Evolutionary conservation across 306 rosid species (phyloP), one percentile per base, ranked within the genome.

Genomic region (Aeschynomene evenia): DNA sequence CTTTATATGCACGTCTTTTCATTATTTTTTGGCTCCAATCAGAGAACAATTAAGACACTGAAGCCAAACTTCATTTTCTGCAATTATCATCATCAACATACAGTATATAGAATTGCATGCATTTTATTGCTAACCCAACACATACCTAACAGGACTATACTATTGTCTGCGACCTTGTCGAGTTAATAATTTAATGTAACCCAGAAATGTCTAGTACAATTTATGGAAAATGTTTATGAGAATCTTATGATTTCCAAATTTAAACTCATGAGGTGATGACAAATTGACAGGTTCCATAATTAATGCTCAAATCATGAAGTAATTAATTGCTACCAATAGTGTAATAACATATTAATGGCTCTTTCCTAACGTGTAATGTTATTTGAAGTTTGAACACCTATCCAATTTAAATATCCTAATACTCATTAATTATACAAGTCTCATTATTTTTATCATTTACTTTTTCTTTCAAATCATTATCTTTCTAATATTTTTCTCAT

Each of bases 41-140:
- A 53, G 3, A 53, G 15, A 22, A 13, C 7, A 53, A 22, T 53
- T 22, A 18, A 12, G 9, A 22, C 60, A 24, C 13, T 11, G 14
- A 52, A 52, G 58, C 58, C 31, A 52, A 12, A 52, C 58, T 53
- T 51, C 57, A 51, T 51, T 20, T 51, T 51, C 67, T 37, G 16
- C 51, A 61, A 61, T 12, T 37, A 20, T 22, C 68, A 39, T 36
- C 33, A 61, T n/a, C n/a, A n/a, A n/a, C n/a, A n/a, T n/a, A 37
- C 31, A 19, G 13, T 20, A n/a, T n/a, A n/a, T n/a, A 20, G 7
- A 37, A 62, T 22, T 62, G 34, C 68, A 40, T 62, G 34, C 68
- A 40, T 62, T 22, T 23, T 53, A 23, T 45, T 45, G 9, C 6
- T 20, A 24, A 12, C 22, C 43, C 13, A 15, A 29, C 63, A 29